Conservation (phyloP, 2,329 filamentous ascomycete species). For the Penicillium concentricum region DNA sequence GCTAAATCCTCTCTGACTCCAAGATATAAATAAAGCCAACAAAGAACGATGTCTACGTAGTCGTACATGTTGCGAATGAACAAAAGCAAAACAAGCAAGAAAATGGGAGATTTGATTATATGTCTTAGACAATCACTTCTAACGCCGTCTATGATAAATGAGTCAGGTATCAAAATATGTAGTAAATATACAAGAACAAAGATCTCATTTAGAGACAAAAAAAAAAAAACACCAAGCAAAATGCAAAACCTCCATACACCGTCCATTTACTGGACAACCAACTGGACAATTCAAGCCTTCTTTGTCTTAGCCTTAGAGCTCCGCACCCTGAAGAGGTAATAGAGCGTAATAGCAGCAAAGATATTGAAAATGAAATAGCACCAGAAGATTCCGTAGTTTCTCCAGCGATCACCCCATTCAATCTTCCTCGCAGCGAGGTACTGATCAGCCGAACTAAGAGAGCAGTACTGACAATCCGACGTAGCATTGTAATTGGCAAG, state of each 20-base stretch:
- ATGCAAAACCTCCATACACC: not conserved
- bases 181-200: not conserved
- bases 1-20: not conserved
- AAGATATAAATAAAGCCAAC: not conserved
- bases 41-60: not conserved
- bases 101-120: not conserved
- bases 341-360: constrained; percentile 52
- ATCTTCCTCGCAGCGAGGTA: constrained; percentile 47
- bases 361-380: constrained; percentile 60
- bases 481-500: constrained; percentile 52
- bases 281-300: not conserved
- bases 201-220: not conserved
- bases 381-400: constrained; percentile 65
- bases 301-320: constrained; percentile 35
- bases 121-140: not conserved
- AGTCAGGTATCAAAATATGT: not conserved
- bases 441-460: constrained; percentile 33
- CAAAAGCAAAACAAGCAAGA: not conserved
- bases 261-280: too few relatives aligned
- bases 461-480: constrained; percentile 51
- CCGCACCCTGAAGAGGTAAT: constrained; percentile 44
- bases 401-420: constrained; percentile 60
- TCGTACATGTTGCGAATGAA: not conserved
- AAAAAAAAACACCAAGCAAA: not conserved
- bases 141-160: not conserved